Evolutionary conservation across 2,329 filamentous ascomycete species (phyloP).

Genomic region (Ophiocordyceps australis): DNA sequence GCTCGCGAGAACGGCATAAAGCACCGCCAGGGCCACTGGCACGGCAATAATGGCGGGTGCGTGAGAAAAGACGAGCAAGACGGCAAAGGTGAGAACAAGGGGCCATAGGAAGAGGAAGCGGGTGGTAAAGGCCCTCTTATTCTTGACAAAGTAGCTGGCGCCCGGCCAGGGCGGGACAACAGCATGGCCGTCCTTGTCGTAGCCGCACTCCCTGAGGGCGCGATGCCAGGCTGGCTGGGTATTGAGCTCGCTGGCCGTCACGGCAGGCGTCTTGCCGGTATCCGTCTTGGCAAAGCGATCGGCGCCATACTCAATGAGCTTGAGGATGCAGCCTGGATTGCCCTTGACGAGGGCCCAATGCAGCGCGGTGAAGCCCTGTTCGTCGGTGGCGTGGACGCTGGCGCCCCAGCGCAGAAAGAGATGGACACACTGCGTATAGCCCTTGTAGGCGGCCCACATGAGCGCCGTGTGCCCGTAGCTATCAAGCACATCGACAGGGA

Average conservation of each 20-base stretch:
- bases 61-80: slow-evolving; percentile 54
- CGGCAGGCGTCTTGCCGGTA: slow-evolving; percentile 76
- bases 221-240: slow-evolving; percentile 66
- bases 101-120: slow-evolving; percentile 87
- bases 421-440: slow-evolving; percentile 81
- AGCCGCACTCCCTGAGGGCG: slow-evolving; percentile 70
- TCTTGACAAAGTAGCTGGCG: slow-evolving; percentile 55
- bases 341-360: slow-evolving; percentile 97
- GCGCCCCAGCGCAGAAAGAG: slow-evolving; percentile 89
- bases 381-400: slow-evolving; percentile 76
- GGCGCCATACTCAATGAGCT: slow-evolving; percentile 86
- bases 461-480: slow-evolving; percentile 80
- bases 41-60: slow-evolving; percentile 59
- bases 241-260: slow-evolving; percentile 81
- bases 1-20: slow-evolving; percentile 57
- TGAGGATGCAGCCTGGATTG: slow-evolving; percentile 73
- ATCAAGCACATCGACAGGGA: slow-evolving; percentile 83
- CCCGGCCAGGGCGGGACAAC: slow-evolving; percentile 53
- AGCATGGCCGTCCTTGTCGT: slow-evolving; percentile 58
- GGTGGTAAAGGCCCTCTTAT: slow-evolving; percentile 59
- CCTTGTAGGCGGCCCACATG: slow-evolving; percentile 99
- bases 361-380: slow-evolving; percentile 83
- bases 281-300: slow-evolving; percentile 82
- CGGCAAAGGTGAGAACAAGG: slow-evolving; percentile 54
- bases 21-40: slow-evolving; percentile 48